Conservation (phyloP, 257 asterid genomes). For the Leptodermis oblonga region DNA sequence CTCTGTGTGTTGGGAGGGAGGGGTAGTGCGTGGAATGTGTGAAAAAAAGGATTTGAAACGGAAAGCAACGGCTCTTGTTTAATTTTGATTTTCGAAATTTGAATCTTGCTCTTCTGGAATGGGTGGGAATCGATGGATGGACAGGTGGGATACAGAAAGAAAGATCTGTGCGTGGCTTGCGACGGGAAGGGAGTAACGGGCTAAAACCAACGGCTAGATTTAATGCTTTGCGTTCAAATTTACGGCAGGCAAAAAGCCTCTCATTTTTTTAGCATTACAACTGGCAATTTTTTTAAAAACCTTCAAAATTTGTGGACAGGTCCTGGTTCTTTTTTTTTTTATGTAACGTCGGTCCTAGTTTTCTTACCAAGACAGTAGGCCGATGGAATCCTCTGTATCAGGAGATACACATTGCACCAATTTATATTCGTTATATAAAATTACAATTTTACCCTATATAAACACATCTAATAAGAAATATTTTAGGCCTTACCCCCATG, state of each 20-base stretch:
- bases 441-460: too few relatives aligned
- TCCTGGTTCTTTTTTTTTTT: too few relatives aligned
- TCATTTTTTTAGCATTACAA: not conserved
- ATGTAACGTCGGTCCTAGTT: too few relatives aligned
- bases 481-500: too few relatives aligned
- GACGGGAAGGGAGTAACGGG: constrained; percentile 10
- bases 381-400: too few relatives aligned
- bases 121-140: not conserved
- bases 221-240: not conserved
- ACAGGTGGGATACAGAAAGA: constrained; percentile 12
- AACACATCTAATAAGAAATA: too few relatives aligned
- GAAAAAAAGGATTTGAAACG: not conserved
- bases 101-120: not conserved
- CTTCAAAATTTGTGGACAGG: too few relatives aligned
- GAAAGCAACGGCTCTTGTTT: constrained; percentile 17
- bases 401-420: too few relatives aligned
- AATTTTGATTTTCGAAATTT: constrained; percentile 24
- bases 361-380: too few relatives aligned
- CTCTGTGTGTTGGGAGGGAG: constrained; percentile 5
- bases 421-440: too few relatives aligned
- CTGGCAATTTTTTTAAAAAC: too few relatives aligned
- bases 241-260: not conserved
- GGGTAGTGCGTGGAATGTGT: not conserved
- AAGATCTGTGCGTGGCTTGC: not conserved
- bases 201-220: constrained; percentile 21